phyloP scores from a whole-genome alignment of 31 red algal genomes.

The Bonnemaisonia californica region DNA sequence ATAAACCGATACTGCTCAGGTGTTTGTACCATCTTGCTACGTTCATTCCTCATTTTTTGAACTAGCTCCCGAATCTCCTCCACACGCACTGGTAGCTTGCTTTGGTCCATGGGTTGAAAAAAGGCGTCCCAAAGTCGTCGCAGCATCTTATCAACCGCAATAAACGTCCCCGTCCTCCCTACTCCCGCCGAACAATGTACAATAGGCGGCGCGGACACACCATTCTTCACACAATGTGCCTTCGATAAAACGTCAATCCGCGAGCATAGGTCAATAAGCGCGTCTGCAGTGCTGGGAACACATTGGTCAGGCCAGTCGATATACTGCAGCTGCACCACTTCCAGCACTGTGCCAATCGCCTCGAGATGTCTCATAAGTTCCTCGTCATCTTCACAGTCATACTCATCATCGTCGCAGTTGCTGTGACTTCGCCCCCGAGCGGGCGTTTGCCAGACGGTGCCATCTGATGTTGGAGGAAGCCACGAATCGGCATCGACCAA shows the following conservation, averaged over 20 bases:
- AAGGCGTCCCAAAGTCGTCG: slow-evolving; percentile 60
- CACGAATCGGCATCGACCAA: slow-evolving; percentile 64
- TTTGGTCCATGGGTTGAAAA: neutral
- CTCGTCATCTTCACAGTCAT: slow-evolving; percentile 51
- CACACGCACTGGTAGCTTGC: slow-evolving; percentile 58
- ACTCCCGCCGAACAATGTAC: slow-evolving; percentile 95
- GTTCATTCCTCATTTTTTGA: slow-evolving; percentile 63
- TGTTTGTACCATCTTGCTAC: slow-evolving; percentile 94
- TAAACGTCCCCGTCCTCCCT: slow-evolving; percentile 88
- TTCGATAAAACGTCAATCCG: slow-evolving; percentile 42
- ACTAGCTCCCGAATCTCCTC: slow-evolving; percentile 76
- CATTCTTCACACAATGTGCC: slow-evolving; percentile 17
- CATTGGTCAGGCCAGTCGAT: slow-evolving; percentile 94
- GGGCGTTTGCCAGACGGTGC: slow-evolving; percentile 53
- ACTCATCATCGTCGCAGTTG: slow-evolving; percentile 46
- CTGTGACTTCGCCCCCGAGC: slow-evolving; percentile 30
- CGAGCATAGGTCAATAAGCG: slow-evolving; percentile 62
- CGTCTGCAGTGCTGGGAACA: slow-evolving; percentile 54
- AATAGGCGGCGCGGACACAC: slow-evolving; percentile 47
- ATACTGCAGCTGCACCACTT: slow-evolving; percentile 89
- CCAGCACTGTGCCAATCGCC: slow-evolving; percentile 62
- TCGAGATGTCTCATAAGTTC: slow-evolving; percentile 65
- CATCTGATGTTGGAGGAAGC: slow-evolving; percentile 35
- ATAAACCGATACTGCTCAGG: slow-evolving; percentile 86
- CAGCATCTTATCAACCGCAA: slow-evolving; percentile 81